Conservation (phyloP, 2,329 filamentous ascomycete genomes). For the Verticillium zaregamsianum region DNA sequence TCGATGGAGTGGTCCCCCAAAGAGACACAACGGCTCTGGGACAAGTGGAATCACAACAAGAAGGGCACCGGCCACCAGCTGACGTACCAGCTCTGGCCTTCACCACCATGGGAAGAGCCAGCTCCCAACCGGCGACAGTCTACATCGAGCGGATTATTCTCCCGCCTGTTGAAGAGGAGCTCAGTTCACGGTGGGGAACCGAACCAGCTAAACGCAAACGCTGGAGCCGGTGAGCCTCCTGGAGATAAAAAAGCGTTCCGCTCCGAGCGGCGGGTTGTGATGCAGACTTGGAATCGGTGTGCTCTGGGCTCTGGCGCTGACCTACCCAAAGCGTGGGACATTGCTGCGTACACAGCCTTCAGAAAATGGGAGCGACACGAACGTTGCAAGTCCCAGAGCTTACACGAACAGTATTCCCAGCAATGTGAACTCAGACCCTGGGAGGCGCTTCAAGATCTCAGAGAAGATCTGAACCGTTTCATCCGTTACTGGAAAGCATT, state of each 20-base stretch:
- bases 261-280: background rate
- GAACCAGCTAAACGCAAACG: background rate
- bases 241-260: background rate
- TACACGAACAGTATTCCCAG: background rate
- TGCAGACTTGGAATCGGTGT: conserved; percentile 3
- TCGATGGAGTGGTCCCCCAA: conserved; percentile 9
- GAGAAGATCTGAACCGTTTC: conserved; percentile 4
- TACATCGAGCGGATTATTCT: background rate
- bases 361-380: conserved; percentile 1
- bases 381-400: background rate
- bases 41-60: conserved; percentile 1
- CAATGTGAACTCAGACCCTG: conserved; percentile 10
- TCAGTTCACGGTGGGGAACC: background rate
- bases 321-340: conserved; percentile 1
- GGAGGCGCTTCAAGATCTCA: conserved; percentile 6
- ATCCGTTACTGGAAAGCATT: conserved; percentile 10
- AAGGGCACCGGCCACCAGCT: conserved; percentile 3
- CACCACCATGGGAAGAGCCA: conserved; percentile 4
- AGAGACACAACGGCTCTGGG: conserved; percentile 8
- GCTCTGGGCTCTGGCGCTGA: conserved; percentile 1
- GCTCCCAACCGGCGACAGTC: background rate
- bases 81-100: conserved; percentile 10
- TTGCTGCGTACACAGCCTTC: conserved; percentile 7
- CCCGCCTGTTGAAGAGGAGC: background rate
- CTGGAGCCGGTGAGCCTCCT: background rate